Evolutionary conservation across 2,329 filamentous ascomycete species (phyloP), one percentile per base, ranked within the genome.

Genomic region (Phyllosticta citrichinensis): DNA sequence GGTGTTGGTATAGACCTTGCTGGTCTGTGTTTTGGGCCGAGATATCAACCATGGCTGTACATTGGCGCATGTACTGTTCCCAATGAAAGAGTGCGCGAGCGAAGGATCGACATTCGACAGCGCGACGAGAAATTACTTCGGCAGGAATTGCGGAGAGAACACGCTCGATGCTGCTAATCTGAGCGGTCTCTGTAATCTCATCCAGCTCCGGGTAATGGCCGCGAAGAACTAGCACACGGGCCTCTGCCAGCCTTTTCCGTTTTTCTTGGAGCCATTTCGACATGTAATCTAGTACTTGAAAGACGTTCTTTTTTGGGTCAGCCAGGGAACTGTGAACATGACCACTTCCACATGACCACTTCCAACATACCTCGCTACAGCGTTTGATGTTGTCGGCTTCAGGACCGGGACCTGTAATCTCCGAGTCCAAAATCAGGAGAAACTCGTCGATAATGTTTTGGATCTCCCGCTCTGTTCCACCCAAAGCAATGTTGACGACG

Each of bases 61-160:
- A 64, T 66, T 85, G 80, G 30, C 87, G 83, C 61, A 92, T 92
- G 70, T 96, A 89, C 67, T 96, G 91, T 73, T 99, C 94, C 78
- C 95, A 89, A 70, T 97, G 90, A 69, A 96, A 97, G 19, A 99
- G 78, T 1, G 95, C 94, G 57, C 94, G 85, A 8, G 94, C 87
- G 70, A 93, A 97, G 9, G 95, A 94, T 63, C 89, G 90, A 74
- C 93, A 97, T 69, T 97, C 89, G n/a, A 96, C 84, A 10, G 94
- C 92, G 65, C 93, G 84, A 65, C 85, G 83, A 6, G 94, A 91
- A 57, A 89, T 84, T n/a, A 87, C 76, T 66, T 89, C 84, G 3
- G 87, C 84, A 0, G 87, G 87, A 60, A 90, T 87, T 24, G 78
- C 77, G n/a, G 79, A 76, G 20, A 97, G 74, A 56, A 96, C 83